phyloP scores from a whole-genome alignment of 2,329 filamentous ascomycete genomes.

The Incumbomyces lentus region DNA sequence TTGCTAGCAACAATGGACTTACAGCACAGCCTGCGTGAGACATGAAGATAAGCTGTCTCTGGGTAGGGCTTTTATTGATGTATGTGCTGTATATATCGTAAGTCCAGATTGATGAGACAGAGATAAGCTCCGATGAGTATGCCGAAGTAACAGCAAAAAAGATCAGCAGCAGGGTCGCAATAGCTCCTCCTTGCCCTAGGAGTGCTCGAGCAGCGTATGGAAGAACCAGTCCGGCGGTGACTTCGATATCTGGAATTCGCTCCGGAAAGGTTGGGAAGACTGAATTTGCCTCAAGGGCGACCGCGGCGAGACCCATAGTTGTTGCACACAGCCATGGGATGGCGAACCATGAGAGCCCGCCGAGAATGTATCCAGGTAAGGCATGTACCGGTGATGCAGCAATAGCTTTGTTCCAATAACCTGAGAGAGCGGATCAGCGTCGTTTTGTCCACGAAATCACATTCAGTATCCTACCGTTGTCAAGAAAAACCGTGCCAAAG shows the following conservation, averaged over 20 bases:
- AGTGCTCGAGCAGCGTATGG: constrained; percentile 77
- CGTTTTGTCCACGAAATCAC: no score
- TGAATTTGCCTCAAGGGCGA: constrained; percentile 65
- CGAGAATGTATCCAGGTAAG: constrained; percentile 81
- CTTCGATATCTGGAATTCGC: constrained; percentile 62
- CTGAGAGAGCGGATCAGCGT: no score
- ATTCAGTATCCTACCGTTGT: constrained; percentile 43
- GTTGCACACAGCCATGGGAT: constrained; percentile 86
- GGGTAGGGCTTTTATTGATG: constrained; percentile 65
- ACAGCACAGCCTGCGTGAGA: constrained; percentile 62
- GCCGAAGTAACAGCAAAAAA: constrained; percentile 88
- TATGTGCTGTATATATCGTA: constrained; percentile 86
- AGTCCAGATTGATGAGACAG: constrained; percentile 77
- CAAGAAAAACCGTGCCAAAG: constrained; percentile 71
- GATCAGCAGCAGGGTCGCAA: constrained; percentile 66
- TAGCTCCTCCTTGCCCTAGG: constrained; percentile 70
- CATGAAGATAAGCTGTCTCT: constrained; percentile 67
- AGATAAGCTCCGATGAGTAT: constrained; percentile 73
- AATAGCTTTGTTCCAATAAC: constrained; percentile 88
- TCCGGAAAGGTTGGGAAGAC: constrained; percentile 48
- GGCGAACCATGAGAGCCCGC: constrained; percentile 81
- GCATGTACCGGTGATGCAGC: constrained; percentile 76
- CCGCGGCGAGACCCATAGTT: constrained; percentile 72
- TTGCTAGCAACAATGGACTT: no score
- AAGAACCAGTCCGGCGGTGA: constrained; percentile 72